Base-by-base conservation (phyloP, 2,329 filamentous ascomycete species). In the Fusarium sp. region DNA sequence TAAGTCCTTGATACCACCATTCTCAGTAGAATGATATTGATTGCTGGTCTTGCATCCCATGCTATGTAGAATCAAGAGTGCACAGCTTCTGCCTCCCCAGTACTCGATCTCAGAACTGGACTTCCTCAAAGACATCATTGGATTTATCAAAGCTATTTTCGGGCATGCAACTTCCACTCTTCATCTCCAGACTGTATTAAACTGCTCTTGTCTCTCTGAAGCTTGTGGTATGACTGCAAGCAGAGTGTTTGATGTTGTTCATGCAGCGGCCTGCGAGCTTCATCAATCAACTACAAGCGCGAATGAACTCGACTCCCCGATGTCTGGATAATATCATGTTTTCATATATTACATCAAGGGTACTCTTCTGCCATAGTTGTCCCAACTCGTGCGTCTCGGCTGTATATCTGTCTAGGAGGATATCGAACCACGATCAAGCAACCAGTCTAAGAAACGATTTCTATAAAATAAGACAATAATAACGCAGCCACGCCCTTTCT, bases 1-100 rank as follows among this genome's bases (percentile, higher is more conserved):
- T 2, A 48, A 4, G 9, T 48, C 4, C 0, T 1, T 5, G 1
- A 1, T 12, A 13, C 20, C 12, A 14, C 22, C 3, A n/a, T 18
- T 16, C 3, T 3, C 4, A 24, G 7, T 5, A 14, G 8, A n/a
- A 8, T 24, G 7, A 6, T 33, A 4, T 9, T 14, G 14, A 15
- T 14, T 24, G 7, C 22, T 12, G 9, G 6, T 7, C 31, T 16
- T 35, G 6, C 18, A 22, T 26, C 12, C 16, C 5, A 11, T 20
- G 26, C 6, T 26, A 15, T 15, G 8, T 22, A 51, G 16, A 51
- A 51, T 51, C 48, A 51, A 51, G 48, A 35, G 30, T 15, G 16
- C 0, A 6, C 16, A 26, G 6, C 18, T 11, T 35, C 12, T 26
- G 2, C 8, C 16, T 26, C 8, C 1, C n/a, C 3, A 22, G 12